phyloP scores from a whole-genome alignment of 257 asterid species.

The Leptodermis oblonga region DNA sequence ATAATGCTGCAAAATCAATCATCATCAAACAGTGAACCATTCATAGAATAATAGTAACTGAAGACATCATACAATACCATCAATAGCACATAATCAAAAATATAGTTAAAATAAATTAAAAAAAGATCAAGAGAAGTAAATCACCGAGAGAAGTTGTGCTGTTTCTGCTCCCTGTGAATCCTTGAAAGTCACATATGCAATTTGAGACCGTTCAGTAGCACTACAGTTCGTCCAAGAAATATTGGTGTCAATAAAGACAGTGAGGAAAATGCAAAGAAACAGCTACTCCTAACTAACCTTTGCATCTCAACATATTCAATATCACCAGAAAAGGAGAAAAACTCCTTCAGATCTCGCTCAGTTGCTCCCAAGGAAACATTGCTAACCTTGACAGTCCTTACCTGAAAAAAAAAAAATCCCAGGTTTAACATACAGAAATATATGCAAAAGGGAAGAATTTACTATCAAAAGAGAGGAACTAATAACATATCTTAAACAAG shows the following conservation, averaged over 20 bases:
- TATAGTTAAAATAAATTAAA: background rate
- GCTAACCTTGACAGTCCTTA: slow-evolving; percentile 80
- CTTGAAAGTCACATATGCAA: slow-evolving; percentile 90
- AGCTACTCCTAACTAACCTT: slow-evolving; percentile 41
- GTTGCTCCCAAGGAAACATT: slow-evolving; percentile 85
- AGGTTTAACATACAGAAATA: background rate
- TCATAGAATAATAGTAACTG: background rate
- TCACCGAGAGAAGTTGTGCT: slow-evolving; percentile 95
- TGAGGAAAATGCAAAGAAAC: slow-evolving; percentile 7
- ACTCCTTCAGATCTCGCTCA: slow-evolving; percentile 76
- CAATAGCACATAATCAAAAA: background rate
- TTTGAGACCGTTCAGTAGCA: slow-evolving; percentile 79
- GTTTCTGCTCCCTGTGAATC: slow-evolving; percentile 96
- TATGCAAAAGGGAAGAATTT: background rate
- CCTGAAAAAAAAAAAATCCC: slow-evolving; percentile 28
- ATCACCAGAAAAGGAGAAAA: slow-evolving; percentile 94
- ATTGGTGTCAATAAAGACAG: slow-evolving; percentile 1
- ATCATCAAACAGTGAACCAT: background rate
- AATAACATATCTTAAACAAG: background rate
- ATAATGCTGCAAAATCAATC: background rate
- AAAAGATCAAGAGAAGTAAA: slow-evolving; percentile 10
- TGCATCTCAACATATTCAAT: slow-evolving; percentile 87
- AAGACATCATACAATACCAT: background rate
- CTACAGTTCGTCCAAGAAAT: slow-evolving; percentile 35
- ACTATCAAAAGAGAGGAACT: background rate